Percentiles rank a stretch among this genome's conserved stretches.
These are phyloP conservation scores for Delphinella strobiligena DNA, from an alignment of 2,329 filamentous ascomycete species.

Conservation along the genomic window DNA sequence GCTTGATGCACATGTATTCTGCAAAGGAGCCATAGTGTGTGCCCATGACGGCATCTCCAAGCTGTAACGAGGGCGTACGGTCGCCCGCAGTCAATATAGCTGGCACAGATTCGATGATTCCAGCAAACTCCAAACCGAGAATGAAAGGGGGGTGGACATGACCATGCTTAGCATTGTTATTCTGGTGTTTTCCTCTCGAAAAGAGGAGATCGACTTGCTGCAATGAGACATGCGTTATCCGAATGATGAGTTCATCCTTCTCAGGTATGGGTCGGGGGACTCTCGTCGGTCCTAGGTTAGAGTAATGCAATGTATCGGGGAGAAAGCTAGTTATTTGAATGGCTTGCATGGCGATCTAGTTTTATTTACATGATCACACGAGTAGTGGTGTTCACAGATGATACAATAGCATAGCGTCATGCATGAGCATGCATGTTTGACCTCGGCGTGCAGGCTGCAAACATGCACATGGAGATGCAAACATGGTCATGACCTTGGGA, in stretches of 20 bases:
- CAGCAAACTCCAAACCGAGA: slow-evolving; percentile 49
- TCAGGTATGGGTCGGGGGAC: slow-evolving; percentile 22
- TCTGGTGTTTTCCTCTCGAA: slow-evolving; percentile 47
- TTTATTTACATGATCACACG: too few species aligned
- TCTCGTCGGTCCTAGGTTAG: slow-evolving; percentile 16
- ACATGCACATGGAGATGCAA: too few species aligned
- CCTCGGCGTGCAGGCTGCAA: too few species aligned
- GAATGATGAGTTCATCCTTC: slow-evolving; percentile 30
- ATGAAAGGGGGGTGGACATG: slow-evolving; percentile 46
- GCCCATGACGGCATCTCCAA: slow-evolving; percentile 45
- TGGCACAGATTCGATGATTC: slow-evolving; percentile 36
- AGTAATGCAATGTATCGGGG: slow-evolving; percentile 13
- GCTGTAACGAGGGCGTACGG: slow-evolving; percentile 27
- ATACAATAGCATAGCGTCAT: too few species aligned
- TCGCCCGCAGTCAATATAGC: too few species aligned
- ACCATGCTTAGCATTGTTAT: slow-evolving; percentile 36
- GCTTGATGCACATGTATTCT: slow-evolving; percentile 35
- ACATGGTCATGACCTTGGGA: background rate
- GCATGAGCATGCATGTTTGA: too few species aligned
- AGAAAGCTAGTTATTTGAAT: slow-evolving; percentile 27
- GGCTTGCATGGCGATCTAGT: slow-evolving; percentile 36
- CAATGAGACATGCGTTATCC: slow-evolving; percentile 43
- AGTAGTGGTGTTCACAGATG: too few species aligned
- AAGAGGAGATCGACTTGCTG: slow-evolving; percentile 52
- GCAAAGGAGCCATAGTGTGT: slow-evolving; percentile 40